Evolutionary conservation across 345 rosid species (phyloP).

Genomic region (Salix caprea): DNA sequence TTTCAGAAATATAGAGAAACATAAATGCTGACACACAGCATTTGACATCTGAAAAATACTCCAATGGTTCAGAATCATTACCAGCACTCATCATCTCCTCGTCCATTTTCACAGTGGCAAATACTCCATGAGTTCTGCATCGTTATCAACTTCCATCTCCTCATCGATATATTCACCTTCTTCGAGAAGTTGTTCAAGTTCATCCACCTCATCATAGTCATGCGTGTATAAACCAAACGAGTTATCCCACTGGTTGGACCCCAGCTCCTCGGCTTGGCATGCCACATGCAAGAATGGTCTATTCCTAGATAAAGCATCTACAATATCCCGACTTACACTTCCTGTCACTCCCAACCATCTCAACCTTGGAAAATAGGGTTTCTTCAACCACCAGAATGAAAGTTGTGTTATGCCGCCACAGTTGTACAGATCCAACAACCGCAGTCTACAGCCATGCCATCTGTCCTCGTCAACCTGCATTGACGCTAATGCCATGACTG

Average conservation of each 20-base stretch:
- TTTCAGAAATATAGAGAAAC: too few species aligned
- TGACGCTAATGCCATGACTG: constrained; percentile 84
- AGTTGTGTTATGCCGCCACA: constrained; percentile 79
- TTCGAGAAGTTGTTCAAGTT: constrained; percentile 44
- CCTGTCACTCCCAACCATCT: constrained; percentile 89
- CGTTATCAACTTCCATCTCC: constrained; percentile 30
- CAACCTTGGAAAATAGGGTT: constrained; percentile 81
- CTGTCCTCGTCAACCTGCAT: constrained; percentile 62
- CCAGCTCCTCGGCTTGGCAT: constrained; percentile 75
- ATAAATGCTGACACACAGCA: background rate
- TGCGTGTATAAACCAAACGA: constrained; percentile 42
- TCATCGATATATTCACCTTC: constrained; percentile 31
- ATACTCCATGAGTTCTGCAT: background rate
- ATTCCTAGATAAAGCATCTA: constrained; percentile 76
- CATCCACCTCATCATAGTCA: constrained; percentile 50
- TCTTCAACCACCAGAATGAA: constrained; percentile 74
- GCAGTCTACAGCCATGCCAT: constrained; percentile 65
- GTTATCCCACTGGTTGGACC: constrained; percentile 53
- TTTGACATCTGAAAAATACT: background rate
- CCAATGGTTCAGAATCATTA: background rate
- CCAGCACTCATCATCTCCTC: constrained; percentile 39
- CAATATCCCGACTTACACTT: constrained; percentile 61
- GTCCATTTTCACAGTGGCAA: constrained; percentile 14
- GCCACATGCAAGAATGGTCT: constrained; percentile 65
- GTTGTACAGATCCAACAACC: constrained; percentile 61